phyloP scores from a whole-genome alignment of 495 filamentous ascomycete genomes.

The Neurospora terricola region DNA sequence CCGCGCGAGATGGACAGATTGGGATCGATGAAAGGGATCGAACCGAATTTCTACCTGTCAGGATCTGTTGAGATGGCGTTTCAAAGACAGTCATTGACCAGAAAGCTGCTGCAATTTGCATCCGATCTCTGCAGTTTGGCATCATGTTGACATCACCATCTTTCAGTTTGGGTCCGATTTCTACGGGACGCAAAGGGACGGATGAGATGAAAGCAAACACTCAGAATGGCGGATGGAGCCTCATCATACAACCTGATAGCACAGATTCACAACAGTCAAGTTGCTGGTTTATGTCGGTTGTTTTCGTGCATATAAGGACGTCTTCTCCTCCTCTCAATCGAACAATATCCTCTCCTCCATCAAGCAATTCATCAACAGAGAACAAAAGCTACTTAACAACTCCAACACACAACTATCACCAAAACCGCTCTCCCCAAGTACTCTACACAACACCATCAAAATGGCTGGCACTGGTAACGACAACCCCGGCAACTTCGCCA shows the following conservation, averaged over 20 bases:
- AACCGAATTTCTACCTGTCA: background rate
- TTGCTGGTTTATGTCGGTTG: background rate
- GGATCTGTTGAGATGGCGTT: background rate
- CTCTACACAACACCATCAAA: background rate
- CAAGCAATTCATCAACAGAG: background rate
- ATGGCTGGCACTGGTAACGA: conserved; percentile 21
- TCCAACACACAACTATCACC: background rate
- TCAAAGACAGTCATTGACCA: background rate
- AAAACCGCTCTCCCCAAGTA: background rate
- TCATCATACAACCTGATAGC: background rate
- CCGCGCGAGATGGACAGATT: background rate
- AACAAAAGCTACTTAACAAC: background rate
- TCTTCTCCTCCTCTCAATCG: background rate
- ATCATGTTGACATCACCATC: background rate
- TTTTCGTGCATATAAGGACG: background rate
- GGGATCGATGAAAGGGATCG: background rate
- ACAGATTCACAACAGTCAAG: background rate
- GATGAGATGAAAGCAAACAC: background rate
- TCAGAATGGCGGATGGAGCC: background rate
- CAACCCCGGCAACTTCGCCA: conserved; percentile 57
- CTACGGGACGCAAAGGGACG: background rate
- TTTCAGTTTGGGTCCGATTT: background rate
- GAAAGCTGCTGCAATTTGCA: background rate
- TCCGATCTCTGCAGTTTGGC: background rate
- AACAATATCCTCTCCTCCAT: background rate